phyloP scores from a whole-genome alignment of 805 yeast genomes.

The Suhomyces sp. region DNA sequence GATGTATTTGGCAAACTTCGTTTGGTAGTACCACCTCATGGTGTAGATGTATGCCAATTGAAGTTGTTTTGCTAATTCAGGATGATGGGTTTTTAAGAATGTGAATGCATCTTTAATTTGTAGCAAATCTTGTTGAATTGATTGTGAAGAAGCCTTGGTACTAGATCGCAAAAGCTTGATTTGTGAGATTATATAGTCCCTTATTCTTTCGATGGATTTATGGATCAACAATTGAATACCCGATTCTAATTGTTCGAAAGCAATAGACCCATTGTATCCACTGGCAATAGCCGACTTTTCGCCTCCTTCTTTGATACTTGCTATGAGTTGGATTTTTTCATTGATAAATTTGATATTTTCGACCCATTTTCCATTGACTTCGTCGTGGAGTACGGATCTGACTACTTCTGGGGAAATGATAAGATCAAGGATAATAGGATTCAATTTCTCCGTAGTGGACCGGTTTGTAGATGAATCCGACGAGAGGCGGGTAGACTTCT shows the following conservation, averaged over 20 bases:
- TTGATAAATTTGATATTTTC: conserved; percentile 58
- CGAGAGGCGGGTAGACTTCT: conserved; percentile 33
- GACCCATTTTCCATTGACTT: conserved; percentile 61
- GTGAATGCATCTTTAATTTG: conserved; percentile 59
- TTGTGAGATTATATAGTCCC: conserved; percentile 63
- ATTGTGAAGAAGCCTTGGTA: conserved; percentile 69
- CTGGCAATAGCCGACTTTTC: neutral
- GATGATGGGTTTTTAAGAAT: conserved; percentile 56
- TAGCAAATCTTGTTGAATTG: conserved; percentile 65
- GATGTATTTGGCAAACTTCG: conserved; percentile 73
- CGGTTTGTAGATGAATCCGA: conserved; percentile 28
- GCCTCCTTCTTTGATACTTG: conserved; percentile 26
- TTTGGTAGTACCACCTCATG: conserved; percentile 89
- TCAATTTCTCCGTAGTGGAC: conserved; percentile 43
- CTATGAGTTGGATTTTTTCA: conserved; percentile 59
- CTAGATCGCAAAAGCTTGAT: conserved; percentile 64
- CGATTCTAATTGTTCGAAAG: conserved; percentile 29
- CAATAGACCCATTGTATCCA: conserved; percentile 22
- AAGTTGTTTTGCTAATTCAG: conserved; percentile 67
- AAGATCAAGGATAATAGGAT: conserved; percentile 75
- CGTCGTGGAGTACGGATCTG: conserved; percentile 54
- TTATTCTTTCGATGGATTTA: conserved; percentile 72
- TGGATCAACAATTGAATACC: conserved; percentile 52
- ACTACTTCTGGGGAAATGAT: conserved; percentile 74
- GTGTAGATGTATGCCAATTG: conserved; percentile 81